Evolutionary conservation across 2,329 filamentous ascomycete species (phyloP).

Genomic region (Nemania sp.): DNA sequence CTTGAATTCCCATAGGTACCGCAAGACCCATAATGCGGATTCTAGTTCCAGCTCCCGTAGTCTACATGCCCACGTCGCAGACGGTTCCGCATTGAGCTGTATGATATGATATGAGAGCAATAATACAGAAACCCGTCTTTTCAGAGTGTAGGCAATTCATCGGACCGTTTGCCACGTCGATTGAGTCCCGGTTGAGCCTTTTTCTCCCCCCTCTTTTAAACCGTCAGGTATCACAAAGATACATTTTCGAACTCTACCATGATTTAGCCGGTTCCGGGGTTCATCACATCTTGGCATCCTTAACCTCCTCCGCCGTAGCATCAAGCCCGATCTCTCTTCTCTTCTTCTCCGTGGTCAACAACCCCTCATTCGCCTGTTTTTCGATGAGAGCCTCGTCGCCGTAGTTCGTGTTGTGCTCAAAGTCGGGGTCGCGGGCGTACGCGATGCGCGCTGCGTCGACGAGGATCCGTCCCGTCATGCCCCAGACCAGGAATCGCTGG

Average conservation of each 20-base stretch:
- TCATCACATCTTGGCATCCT: constrained; percentile 48
- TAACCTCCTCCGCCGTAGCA: constrained; percentile 42
- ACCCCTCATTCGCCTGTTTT: constrained; percentile 50
- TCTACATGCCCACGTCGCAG: constrained; percentile 1
- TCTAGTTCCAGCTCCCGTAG: neutral
- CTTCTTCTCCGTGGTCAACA: constrained; percentile 51
- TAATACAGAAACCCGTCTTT: neutral
- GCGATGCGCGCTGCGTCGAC: constrained; percentile 87
- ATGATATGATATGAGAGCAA: neutral
- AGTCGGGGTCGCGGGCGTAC: constrained; percentile 81
- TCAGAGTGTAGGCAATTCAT: neutral
- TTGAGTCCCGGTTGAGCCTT: neutral
- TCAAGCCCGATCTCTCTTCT: constrained; percentile 40
- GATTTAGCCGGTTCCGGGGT: no score
- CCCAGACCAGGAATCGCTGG: constrained; percentile 81
- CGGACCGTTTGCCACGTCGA: neutral
- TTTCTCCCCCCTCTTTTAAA: neutral
- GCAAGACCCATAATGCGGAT: neutral
- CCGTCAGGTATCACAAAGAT: no score
- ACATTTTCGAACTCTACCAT: no score
- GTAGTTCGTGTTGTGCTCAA: constrained; percentile 66
- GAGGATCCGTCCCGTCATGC: constrained; percentile 89
- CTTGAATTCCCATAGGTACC: neutral
- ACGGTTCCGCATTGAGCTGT: neutral
- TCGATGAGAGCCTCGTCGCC: constrained; percentile 60